A percentile compares a stretch with the other conserved stretches of the same genome.
These are phyloP conservation scores for Plantago major DNA, from an alignment of 257 asterid species.

Conservation along the genomic window DNA sequence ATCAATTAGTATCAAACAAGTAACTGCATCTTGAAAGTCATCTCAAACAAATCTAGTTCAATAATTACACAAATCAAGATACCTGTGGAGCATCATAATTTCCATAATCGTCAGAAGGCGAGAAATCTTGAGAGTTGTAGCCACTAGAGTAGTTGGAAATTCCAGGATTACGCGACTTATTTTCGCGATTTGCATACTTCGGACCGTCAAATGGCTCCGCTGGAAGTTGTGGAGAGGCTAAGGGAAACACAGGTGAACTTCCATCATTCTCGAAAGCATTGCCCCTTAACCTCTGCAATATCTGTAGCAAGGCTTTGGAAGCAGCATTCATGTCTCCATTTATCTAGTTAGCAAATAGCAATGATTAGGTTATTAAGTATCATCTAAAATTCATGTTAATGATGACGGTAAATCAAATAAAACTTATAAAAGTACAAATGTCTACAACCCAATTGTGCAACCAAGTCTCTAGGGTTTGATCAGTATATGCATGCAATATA, in stretches of 20 bases:
- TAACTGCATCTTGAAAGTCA: not conserved
- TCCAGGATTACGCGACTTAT: slow-evolving; percentile 41
- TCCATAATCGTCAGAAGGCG: slow-evolving; percentile 37
- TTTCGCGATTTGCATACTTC: slow-evolving; percentile 43
- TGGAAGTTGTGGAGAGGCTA: slow-evolving; percentile 31
- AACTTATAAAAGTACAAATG: not conserved
- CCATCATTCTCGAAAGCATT: slow-evolving; percentile 65
- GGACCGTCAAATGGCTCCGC: slow-evolving; percentile 42
- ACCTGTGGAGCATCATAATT: slow-evolving; percentile 62
- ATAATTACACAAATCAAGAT: slow-evolving; percentile 8
- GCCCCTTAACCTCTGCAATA: slow-evolving; percentile 60
- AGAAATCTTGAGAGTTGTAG: slow-evolving; percentile 37
- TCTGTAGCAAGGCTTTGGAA: slow-evolving; percentile 61
- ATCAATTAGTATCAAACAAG: not conserved
- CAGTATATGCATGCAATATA: too few species aligned
- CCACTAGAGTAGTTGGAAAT: slow-evolving; percentile 44
- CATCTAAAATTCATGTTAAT: slow-evolving; percentile 8
- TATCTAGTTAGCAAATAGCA: slow-evolving; percentile 51
- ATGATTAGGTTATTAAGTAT: slow-evolving; percentile 6
- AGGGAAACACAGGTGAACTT: slow-evolving; percentile 32
- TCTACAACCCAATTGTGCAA: not conserved
- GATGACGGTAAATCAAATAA: not conserved
- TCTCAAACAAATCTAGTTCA: not conserved
- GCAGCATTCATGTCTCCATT: slow-evolving; percentile 69
- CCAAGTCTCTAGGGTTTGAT: not conserved